phyloP scores from a whole-genome alignment of 1,284 basidiomycete species.

The Moesziomyces sp. region DNA sequence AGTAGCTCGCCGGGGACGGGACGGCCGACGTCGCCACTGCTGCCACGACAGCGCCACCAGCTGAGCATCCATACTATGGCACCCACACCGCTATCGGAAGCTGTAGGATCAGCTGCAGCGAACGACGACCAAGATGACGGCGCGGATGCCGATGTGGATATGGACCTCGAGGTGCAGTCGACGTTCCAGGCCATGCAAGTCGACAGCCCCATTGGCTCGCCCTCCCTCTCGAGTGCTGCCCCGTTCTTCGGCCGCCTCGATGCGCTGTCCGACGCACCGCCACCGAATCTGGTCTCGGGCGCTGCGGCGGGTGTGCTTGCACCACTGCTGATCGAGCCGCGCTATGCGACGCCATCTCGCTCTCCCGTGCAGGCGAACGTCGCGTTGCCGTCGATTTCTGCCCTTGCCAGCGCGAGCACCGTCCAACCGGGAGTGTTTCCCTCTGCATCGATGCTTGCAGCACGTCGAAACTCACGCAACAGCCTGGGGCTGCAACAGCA shows the following conservation, averaged over 20 bases:
- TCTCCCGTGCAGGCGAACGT: too few species aligned
- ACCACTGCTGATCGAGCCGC: too few species aligned
- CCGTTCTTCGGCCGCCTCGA: neutral
- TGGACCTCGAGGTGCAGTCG: slow-evolving; percentile 35
- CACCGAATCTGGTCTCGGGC: too few species aligned
- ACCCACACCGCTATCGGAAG: neutral
- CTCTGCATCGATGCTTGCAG: slow-evolving; percentile 6
- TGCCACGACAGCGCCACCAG: slow-evolving; percentile 16
- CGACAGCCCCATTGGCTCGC: slow-evolving; percentile 27
- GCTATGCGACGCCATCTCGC: too few species aligned
- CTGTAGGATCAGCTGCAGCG: neutral
- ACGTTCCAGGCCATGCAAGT: slow-evolving; percentile 43
- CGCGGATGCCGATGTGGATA: slow-evolving; percentile 8
- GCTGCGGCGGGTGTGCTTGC: too few species aligned
- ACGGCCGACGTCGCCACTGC: slow-evolving; percentile 13
- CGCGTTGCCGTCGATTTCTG: too few species aligned
- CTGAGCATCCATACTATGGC: slow-evolving; percentile 17
- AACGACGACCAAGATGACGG: neutral
- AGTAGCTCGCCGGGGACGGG: slow-evolving; percentile 12
- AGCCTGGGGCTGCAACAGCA: slow-evolving; percentile 1
- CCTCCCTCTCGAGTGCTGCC: neutral
- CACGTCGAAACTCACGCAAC: slow-evolving; percentile 13
- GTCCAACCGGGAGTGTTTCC: neutral
- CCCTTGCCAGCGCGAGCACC: too few species aligned
- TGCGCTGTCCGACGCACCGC: too few species aligned